A percentile compares a stretch with the other conserved stretches of the same genome.
These are phyloP conservation scores for Trichoderma atrobrunneum DNA, from an alignment of 2,329 filamentous ascomycete species.

Conservation along the genomic window DNA sequence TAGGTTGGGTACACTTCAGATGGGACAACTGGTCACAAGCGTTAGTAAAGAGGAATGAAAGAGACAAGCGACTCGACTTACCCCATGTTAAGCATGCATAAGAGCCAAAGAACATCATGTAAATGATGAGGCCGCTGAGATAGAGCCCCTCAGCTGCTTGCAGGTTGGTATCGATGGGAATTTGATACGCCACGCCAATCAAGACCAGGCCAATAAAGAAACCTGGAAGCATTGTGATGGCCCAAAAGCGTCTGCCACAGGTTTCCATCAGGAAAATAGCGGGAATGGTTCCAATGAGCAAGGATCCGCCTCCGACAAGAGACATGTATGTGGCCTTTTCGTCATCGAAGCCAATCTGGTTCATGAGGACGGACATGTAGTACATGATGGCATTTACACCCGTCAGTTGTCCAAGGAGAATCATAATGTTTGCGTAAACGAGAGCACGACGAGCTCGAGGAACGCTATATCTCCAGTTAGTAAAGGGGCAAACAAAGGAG, in stretches of 20 bases:
- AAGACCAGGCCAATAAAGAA: slow-evolving; percentile 69
- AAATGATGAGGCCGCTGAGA: slow-evolving; percentile 63
- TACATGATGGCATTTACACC: slow-evolving; percentile 71
- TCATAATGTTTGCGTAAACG: slow-evolving; percentile 68
- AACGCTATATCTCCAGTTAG: slow-evolving; percentile 34
- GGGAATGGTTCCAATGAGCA: slow-evolving; percentile 66
- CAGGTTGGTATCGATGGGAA: slow-evolving; percentile 46
- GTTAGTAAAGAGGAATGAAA: background rate
- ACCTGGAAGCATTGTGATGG: slow-evolving; percentile 66
- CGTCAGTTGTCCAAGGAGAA: slow-evolving; percentile 67
- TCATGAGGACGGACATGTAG: slow-evolving; percentile 68
- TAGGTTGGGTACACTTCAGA: slow-evolving; percentile 72
- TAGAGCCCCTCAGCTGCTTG: slow-evolving; percentile 57
- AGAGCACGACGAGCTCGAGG: slow-evolving; percentile 64
- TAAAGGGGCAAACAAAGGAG: background rate
- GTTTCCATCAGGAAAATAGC: slow-evolving; percentile 70
- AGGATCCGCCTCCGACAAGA: slow-evolving; percentile 64
- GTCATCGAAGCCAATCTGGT: slow-evolving; percentile 62
- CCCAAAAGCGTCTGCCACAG: slow-evolving; percentile 72
- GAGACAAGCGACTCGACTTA: slow-evolving; percentile 13
- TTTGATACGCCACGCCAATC: slow-evolving; percentile 62
- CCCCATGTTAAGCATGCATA: slow-evolving; percentile 63
- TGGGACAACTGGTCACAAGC: slow-evolving; percentile 48
- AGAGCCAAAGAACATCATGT: slow-evolving; percentile 66
- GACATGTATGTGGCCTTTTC: slow-evolving; percentile 70